Evolutionary conservation across 768 basidiomycete species (phyloP), one percentile per base, ranked within the genome.

Genomic region (Serendipita sp.): DNA sequence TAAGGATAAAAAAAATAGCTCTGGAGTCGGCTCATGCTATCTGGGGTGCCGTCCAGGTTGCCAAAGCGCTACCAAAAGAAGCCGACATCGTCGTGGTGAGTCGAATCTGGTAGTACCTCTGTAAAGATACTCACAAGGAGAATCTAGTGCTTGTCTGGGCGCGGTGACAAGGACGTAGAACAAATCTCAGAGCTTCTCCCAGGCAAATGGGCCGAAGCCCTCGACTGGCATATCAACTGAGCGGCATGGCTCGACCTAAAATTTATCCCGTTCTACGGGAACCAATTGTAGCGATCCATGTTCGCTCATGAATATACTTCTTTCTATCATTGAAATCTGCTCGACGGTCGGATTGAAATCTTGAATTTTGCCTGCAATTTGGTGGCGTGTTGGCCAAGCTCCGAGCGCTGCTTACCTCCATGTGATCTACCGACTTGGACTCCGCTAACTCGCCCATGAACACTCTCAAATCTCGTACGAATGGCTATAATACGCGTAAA

Each of bases 161-260:
- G 95, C 65, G 96, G 96, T 17, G 93, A 98, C 74, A 98, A 98
- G 74, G 95, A 99, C 70, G 96, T 99, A 2, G 88, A 95, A 67
- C 88, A 98, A 70, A 93, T 99, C 63, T 92, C 88, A n/a, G 76
- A 94, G 68, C 76, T 97, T 42, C 77, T 99, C 62, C 95, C 95
- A 11, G 80, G 81, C 62, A 89, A 95, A 74, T 97, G 94, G 95
- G 92, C 88, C 11, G 86, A 96, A 69, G 84, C 75, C 67, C 79
- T 98, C 38, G 88, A 94, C 77, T 98, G 95, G 95, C 90, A 94
- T 68, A 76, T 94, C 28, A 28, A 44, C n/a, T n/a, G n/a, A n/a
- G n/a, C n/a, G n/a, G 17, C 62, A 43, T 11, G n/a, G 45, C 26
- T 48, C 45, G 5, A 48, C n/a, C n/a, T 1, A 48, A 48, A 48